Evolutionary conservation across 352 stramenopile species (phyloP).

Genomic region (Albugo laibachii): DNA sequence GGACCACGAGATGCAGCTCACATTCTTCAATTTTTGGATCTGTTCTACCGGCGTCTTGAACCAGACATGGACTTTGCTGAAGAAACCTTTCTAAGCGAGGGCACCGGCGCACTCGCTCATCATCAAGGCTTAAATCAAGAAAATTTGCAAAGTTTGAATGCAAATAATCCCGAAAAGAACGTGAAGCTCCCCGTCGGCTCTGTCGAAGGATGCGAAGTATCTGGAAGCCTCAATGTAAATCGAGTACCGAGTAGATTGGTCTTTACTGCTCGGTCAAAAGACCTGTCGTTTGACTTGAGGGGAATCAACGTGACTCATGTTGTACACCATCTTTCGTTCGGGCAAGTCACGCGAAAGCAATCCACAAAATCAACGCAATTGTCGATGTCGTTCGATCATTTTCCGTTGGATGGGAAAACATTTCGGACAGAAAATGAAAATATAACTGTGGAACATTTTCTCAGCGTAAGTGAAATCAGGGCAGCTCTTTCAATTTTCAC

Average conservation of each 20-base stretch:
- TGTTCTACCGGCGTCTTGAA: conserved; percentile 64
- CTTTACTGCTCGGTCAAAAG: conserved; percentile 38
- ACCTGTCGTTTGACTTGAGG: conserved; percentile 43
- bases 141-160: conserved; percentile 14
- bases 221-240: conserved; percentile 55
- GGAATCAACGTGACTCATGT: conserved; percentile 41
- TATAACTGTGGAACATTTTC: conserved; percentile 61
- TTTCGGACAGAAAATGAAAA: conserved; percentile 40
- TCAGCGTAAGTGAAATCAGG: conserved; percentile 52
- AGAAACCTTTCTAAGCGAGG: conserved; percentile 11
- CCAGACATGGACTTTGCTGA: conserved; percentile 63
- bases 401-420: conserved; percentile 29
- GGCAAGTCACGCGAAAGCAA: conserved; percentile 44
- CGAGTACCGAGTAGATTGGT: conserved; percentile 50
- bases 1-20: conserved; percentile 50
- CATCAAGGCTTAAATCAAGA: conserved; percentile 10
- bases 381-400: conserved; percentile 35
- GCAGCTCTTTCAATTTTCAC: conserved; percentile 9
- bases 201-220: conserved; percentile 59
- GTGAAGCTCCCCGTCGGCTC: conserved; percentile 7
- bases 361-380: background rate
- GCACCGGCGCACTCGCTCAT: conserved; percentile 12
- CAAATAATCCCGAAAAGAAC: conserved; percentile 4
- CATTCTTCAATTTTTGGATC: conserved; percentile 58
- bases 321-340: conserved; percentile 75